A percentile compares a stretch with the other conserved stretches of the same genome.
Evolutionary conservation across 2,329 filamentous ascomycete genomes (phyloP).

Genomic region (Aurifilum marmelostoma): DNA sequence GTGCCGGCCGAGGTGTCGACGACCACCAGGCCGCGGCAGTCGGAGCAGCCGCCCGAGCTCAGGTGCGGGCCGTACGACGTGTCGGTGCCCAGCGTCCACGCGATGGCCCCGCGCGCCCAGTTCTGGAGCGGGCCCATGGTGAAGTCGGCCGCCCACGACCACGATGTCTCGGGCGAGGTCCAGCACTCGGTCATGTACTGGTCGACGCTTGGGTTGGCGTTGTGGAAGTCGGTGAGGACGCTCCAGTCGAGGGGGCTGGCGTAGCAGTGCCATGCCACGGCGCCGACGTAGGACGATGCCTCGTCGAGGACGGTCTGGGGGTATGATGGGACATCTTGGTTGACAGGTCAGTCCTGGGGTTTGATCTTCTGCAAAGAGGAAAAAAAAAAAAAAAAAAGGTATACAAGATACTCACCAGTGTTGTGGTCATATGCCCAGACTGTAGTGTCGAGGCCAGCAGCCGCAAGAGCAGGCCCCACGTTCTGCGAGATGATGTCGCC

Average conservation of each 20-base stretch:
- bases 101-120: constrained; percentile 48
- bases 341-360: neutral
- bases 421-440: constrained; percentile 53
- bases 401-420: constrained; percentile 38
- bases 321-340: constrained; percentile 39
- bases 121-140: constrained; percentile 53
- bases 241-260: constrained; percentile 41
- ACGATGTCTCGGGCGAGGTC: constrained; percentile 41
- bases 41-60: constrained; percentile 43
- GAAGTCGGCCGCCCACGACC: constrained; percentile 47
- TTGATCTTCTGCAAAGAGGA: too few relatives aligned
- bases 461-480: constrained; percentile 43
- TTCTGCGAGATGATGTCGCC: constrained; percentile 42
- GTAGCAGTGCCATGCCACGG: constrained; percentile 49
- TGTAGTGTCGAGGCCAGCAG: constrained; percentile 44
- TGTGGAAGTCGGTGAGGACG: constrained; percentile 45
- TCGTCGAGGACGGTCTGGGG: constrained; percentile 43
- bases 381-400: too few relatives aligned
- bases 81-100: constrained; percentile 51
- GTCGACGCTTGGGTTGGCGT: constrained; percentile 41
- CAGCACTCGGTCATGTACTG: constrained; percentile 57
- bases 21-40: constrained; percentile 57
- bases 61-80: constrained; percentile 48
- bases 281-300: constrained; percentile 38
- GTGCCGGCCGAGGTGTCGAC: constrained; percentile 51